Evolutionary conservation across 345 rosid genomes (phyloP).

Genomic region (Linum lewisii): DNA sequence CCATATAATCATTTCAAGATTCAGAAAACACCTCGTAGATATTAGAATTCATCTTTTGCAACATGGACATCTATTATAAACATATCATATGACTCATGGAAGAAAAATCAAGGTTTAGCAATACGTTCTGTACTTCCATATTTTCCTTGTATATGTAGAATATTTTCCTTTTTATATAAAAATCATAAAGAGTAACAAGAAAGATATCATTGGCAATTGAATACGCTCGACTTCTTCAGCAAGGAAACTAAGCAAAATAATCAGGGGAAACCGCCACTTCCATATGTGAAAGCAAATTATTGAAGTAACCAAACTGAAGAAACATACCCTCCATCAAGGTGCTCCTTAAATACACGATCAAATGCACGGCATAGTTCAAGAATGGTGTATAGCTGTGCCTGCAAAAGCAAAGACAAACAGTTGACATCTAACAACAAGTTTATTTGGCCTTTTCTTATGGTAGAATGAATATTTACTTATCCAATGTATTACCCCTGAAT

Average conservation of each 20-base stretch:
- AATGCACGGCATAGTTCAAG: conserved; percentile 94
- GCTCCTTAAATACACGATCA: conserved; percentile 96
- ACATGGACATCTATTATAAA: too few species aligned
- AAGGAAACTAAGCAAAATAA: too few species aligned
- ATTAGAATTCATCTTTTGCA: too few species aligned
- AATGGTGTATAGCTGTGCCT: conserved; percentile 95
- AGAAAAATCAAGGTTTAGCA: too few species aligned
- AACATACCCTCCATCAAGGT: conserved; percentile 96
- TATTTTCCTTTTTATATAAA: too few species aligned
- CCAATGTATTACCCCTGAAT: conserved; percentile 78
- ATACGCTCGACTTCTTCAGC: too few species aligned
- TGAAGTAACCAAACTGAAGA: conserved; percentile 9
- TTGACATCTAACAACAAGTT: not conserved
- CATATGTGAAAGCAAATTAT: not conserved
- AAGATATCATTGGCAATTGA: too few species aligned
- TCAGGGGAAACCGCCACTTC: not conserved
- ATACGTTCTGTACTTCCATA: too few species aligned
- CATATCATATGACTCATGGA: too few species aligned
- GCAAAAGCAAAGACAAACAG: conserved; percentile 13
- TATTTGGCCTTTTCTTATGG: not conserved
- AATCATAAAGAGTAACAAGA: not conserved
- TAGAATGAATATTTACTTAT: conserved; percentile 2
- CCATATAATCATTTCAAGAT: not conserved
- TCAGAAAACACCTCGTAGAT: too few species aligned
- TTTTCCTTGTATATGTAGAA: too few species aligned